Conservation (phyloP, 768 basidiomycete species). For the Naganishia friedmannii region DNA sequence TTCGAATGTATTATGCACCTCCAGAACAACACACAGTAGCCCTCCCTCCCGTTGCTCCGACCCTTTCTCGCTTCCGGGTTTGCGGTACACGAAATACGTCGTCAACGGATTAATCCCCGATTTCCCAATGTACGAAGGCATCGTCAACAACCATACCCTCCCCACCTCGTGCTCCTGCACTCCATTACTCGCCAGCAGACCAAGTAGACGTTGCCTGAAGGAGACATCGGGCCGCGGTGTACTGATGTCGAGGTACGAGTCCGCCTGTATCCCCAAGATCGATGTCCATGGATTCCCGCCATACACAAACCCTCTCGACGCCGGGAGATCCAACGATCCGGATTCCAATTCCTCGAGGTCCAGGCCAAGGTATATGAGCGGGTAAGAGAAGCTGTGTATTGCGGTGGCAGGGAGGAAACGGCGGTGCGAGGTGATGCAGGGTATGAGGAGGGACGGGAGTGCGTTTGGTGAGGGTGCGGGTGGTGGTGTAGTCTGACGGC, state of each 20-base stretch:
- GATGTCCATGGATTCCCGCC: constrained; percentile 55
- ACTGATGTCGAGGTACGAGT: constrained; percentile 54
- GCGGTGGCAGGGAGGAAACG: constrained; percentile 58
- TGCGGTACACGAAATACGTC: constrained; percentile 64
- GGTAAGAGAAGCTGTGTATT: constrained; percentile 63
- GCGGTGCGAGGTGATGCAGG: constrained; percentile 60
- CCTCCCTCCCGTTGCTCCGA: constrained; percentile 11
- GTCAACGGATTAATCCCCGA: constrained; percentile 71
- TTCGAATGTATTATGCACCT: constrained; percentile 74
- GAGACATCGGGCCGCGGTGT: neutral
- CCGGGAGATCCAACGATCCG: constrained; percentile 55
- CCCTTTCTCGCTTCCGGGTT: constrained; percentile 28
- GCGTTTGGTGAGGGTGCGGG: neutral
- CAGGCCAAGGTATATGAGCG: constrained; percentile 60
- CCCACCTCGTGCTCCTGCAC: constrained; percentile 44
- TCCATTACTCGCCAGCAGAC: neutral
- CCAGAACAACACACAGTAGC: constrained; percentile 56
- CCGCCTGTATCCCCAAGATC: constrained; percentile 57
- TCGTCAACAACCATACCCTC: constrained; percentile 70
- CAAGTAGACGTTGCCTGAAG: neutral
- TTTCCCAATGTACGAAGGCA: constrained; percentile 66
- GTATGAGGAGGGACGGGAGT: constrained; percentile 53
- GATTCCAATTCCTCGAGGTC: constrained; percentile 61
- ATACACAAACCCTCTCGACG: constrained; percentile 59
- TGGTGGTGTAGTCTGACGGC: too few relatives aligned